Conservation (phyloP, 108 stramenopile genomes). For the Chaetoceros muelleri region DNA sequence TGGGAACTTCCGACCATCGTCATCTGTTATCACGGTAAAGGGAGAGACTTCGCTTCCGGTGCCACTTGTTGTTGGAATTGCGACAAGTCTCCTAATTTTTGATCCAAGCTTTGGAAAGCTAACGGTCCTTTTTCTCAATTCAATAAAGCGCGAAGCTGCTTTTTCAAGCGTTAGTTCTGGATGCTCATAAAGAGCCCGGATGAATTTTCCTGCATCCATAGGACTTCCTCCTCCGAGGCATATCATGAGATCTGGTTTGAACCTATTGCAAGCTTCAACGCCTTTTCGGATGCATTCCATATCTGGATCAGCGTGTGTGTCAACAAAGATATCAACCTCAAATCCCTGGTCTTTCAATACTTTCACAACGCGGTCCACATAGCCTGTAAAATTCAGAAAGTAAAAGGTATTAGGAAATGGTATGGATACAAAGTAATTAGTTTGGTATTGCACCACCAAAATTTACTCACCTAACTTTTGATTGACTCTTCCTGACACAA, state of each 20-base stretch:
- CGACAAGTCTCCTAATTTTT: slow-evolving; percentile 17
- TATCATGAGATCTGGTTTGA: slow-evolving; percentile 15
- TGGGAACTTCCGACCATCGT: slow-evolving; percentile 18
- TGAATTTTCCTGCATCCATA: slow-evolving; percentile 24
- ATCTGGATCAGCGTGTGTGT: slow-evolving; percentile 17
- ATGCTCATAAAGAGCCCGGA: slow-evolving; percentile 24
- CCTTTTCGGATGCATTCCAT: slow-evolving; percentile 12
- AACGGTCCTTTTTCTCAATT: slow-evolving; percentile 23
- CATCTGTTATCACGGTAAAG: slow-evolving; percentile 28
- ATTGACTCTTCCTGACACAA: not conserved
- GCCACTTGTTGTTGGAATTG: slow-evolving; percentile 35
- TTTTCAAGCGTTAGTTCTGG: slow-evolving; percentile 21
- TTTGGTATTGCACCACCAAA: no score
- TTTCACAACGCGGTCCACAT: slow-evolving; percentile 5
- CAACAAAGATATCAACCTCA: slow-evolving; percentile 8
- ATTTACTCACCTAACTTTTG: not conserved
- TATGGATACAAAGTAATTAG: no score
- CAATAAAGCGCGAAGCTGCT: slow-evolving; percentile 19
- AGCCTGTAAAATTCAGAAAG: not conserved
- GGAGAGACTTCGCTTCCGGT: slow-evolving; percentile 31
- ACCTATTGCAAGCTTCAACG: slow-evolving; percentile 5
- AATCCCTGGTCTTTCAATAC: slow-evolving; percentile 8
- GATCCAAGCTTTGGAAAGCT: slow-evolving; percentile 24
- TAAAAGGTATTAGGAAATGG: no score
- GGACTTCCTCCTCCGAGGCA: slow-evolving; percentile 20